phyloP scores from a whole-genome alignment of 306 rosid species.

The Hylodesmum podocarpum region DNA sequence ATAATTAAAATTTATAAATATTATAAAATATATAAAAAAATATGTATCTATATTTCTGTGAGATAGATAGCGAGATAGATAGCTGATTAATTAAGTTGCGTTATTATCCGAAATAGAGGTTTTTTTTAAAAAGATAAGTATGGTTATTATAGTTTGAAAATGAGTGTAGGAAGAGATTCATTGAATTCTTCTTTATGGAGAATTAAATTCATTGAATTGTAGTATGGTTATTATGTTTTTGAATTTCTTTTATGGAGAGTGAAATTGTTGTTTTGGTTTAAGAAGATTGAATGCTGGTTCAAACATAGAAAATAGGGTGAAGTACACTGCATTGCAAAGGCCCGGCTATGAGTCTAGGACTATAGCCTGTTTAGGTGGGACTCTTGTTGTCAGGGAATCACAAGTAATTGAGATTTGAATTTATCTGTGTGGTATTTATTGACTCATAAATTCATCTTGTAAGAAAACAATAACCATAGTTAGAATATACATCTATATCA shows the following conservation, averaged over 20 bases:
- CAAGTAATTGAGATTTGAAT: neutral
- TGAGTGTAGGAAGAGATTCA: neutral
- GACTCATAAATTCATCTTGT: neutral
- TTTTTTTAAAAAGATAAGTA: too few species aligned
- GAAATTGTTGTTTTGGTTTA: neutral
- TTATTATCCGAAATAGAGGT: too few species aligned
- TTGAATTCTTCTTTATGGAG: neutral
- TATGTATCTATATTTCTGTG: too few species aligned
- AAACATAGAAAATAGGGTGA: neutral
- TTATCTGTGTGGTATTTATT: neutral
- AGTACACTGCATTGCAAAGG: neutral
- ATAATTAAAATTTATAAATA: too few species aligned
- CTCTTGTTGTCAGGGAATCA: slow-evolving; percentile 30
- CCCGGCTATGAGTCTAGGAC: slow-evolving; percentile 10
- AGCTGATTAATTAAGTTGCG: too few species aligned
- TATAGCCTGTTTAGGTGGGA: neutral
- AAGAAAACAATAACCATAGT: too few species aligned
- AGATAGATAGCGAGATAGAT: too few species aligned
- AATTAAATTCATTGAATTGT: neutral
- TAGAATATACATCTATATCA: too few species aligned
- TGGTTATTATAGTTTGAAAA: neutral
- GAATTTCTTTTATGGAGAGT: neutral
- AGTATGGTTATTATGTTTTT: too few species aligned
- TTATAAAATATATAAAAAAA: too few species aligned
- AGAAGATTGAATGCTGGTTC: neutral